A percentile compares a stretch with the other conserved stretches of the same genome.
These are phyloP conservation scores for Epichloe festucae DNA, from an alignment of 2,329 filamentous ascomycete species.

Conservation along the genomic window DNA sequence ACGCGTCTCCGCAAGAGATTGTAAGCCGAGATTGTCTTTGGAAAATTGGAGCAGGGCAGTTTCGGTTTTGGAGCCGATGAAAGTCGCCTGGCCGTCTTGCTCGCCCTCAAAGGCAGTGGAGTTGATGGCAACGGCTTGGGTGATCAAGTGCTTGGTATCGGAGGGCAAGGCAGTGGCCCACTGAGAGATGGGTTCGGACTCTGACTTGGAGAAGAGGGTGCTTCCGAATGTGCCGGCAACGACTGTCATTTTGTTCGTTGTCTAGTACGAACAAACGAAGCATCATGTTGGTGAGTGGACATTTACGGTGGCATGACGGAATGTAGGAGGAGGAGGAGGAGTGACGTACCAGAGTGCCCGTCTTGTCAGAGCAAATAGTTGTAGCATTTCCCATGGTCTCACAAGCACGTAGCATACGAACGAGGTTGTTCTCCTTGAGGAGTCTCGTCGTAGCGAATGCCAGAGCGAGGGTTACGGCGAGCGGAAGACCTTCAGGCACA, in stretches of 20 bases:
- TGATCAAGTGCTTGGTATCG: conserved; percentile 36
- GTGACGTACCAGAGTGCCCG: conserved; percentile 36
- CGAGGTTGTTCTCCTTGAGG: conserved; percentile 65
- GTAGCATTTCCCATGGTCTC: conserved; percentile 75
- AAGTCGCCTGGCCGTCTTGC: conserved; percentile 49
- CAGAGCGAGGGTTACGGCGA: conserved; percentile 63
- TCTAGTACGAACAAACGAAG: conserved; percentile 20
- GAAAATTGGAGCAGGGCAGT: conserved; percentile 61
- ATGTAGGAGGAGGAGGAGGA: background rate
- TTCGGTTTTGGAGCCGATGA: conserved; percentile 69
- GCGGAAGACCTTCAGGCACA: conserved; percentile 63
- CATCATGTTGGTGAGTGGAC: conserved; percentile 13
- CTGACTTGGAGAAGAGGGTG: conserved; percentile 10
- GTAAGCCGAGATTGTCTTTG: conserved; percentile 53
- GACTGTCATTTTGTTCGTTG: conserved; percentile 57
- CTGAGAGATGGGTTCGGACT: conserved; percentile 22
- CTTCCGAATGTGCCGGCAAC: conserved; percentile 45
- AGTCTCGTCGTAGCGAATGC: conserved; percentile 68
- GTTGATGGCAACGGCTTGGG: conserved; percentile 50
- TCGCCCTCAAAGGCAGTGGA: conserved; percentile 69
- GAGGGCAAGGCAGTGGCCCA: conserved; percentile 15
- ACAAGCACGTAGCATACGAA: conserved; percentile 63
- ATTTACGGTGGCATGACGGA: background rate
- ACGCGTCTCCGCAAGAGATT: conserved; percentile 49
- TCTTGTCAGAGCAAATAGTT: conserved; percentile 57